Evolutionary conservation across 176 grass and related monocot genomes (phyloP).

Genomic region (Musa acuminata): DNA sequence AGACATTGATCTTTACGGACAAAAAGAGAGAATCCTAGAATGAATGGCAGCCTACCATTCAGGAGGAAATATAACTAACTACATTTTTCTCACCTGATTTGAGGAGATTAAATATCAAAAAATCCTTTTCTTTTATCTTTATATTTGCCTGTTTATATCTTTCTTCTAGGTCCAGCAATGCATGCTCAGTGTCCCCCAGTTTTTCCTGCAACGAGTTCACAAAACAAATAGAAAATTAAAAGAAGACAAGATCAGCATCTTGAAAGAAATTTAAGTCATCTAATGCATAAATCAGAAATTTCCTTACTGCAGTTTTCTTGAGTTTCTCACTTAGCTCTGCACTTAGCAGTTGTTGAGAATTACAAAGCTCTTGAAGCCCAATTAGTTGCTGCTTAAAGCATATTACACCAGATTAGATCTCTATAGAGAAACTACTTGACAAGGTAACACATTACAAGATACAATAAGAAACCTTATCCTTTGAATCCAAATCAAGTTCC

Average conservation of each 20-base stretch:
- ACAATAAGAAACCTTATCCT: constrained; percentile 64
- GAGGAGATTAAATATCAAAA: constrained; percentile 85
- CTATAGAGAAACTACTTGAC: background rate
- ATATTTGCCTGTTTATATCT: constrained; percentile 85
- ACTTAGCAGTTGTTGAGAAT: constrained; percentile 77
- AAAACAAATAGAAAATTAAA: constrained; percentile 14
- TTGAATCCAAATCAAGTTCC: constrained; percentile 81
- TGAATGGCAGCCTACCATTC: constrained; percentile 12
- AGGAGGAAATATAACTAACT: constrained; percentile 8
- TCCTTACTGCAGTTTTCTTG: constrained; percentile 60
- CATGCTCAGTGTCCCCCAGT: constrained; percentile 59
- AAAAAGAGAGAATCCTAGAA: constrained; percentile 12
- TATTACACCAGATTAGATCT: constrained; percentile 13
- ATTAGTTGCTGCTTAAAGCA: constrained; percentile 59
- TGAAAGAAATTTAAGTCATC: constrained; percentile 7
- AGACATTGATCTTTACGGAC: background rate
- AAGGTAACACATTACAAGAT: background rate
- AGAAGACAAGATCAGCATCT: background rate
- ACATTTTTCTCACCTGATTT: constrained; percentile 57
- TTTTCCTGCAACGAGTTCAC: constrained; percentile 51
- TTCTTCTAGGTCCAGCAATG: constrained; percentile 84
- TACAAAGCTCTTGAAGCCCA: constrained; percentile 92
- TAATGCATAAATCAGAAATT: constrained; percentile 9
- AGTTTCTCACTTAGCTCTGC: constrained; percentile 86
- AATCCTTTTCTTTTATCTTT: constrained; percentile 99